Evolutionary conservation across 2,329 filamentous ascomycete species (phyloP), one percentile per base, ranked within the genome.

Genomic region (Lithohypha guttulata): DNA sequence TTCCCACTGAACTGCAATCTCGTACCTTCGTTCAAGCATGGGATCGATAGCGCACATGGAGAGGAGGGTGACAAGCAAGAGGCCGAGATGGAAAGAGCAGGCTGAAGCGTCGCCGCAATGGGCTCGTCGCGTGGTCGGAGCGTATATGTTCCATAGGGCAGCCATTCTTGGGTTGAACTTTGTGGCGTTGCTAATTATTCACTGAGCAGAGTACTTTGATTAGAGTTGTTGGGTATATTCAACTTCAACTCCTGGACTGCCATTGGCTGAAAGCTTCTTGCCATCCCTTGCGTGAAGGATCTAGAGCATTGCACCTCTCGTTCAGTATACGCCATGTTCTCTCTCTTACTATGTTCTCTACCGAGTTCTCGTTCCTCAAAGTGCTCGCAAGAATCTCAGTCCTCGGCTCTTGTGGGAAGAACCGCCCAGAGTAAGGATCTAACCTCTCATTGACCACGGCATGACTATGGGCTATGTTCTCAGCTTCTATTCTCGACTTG

Each of bases 381-480:
- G 15, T 75, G 80, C 3, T 70, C 7, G 85, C 86, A 44, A 98
- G 59, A 34, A 72, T 74, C 61, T 95, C 83, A 1, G 86, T 91
- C 47, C 86, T 71, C 10, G 83, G 71, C 62, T 96, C 86, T 36
- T 69, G 65, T 0, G 83, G 78, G 51, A 89, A 89, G 58, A 84
- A 93, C 17, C 89, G 69, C 5, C 70, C 81, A 7, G 82, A 87
- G 57, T 98, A 98, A 2, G 91, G 91, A 64, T 98, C 91, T 42
- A 95, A 59, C 41, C 91, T 69, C 62, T 96, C 91, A 57, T 96
- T 76, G 3, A 96, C 78, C 0, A 89, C 69, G 37, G 77, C 69
- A 53, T 89, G 80, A 33, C 79, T 70, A 46, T 82, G 77, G 51
- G 68, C 75, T 42, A 77, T 73, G 38, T 76, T 75, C 60, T 93